Conservation (phyloP, 23 red algal species). For the Chondrus crispus region DNA sequence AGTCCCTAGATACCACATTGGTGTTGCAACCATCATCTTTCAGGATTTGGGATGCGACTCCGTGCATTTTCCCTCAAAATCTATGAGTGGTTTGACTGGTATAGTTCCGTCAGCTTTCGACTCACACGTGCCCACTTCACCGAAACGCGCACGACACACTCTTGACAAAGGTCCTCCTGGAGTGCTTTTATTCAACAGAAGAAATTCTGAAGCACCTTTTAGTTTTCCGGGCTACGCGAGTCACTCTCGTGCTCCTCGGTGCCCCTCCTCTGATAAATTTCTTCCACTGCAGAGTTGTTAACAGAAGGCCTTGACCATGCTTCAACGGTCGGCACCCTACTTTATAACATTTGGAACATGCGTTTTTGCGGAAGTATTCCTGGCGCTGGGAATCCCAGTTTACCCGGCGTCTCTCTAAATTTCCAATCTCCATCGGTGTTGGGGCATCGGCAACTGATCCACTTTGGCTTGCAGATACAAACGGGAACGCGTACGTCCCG, state of each 20-base stretch:
- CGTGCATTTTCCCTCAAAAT: not conserved
- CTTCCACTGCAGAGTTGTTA: not conserved
- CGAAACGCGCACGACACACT: too few relatives aligned
- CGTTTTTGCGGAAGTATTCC: not conserved
- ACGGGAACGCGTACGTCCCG: too few relatives aligned
- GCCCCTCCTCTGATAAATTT: not conserved
- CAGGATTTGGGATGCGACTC: not conserved
- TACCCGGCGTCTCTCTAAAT: not conserved
- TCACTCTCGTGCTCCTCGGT: not conserved
- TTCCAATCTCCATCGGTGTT: not conserved
- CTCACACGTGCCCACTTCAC: too few relatives aligned
- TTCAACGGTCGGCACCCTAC: not conserved
- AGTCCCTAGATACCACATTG: constrained; percentile 11
- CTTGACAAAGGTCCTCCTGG: not conserved
- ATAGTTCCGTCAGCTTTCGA: too few relatives aligned
- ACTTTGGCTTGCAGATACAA: not conserved
- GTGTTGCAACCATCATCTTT: constrained; percentile 44
- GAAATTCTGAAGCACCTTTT: not conserved
- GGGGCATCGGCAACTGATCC: not conserved
- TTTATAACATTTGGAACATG: not conserved
- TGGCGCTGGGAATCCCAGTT: not conserved
- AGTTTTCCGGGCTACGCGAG: not conserved
- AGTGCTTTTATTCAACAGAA: constrained; percentile 24
- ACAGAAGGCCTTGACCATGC: not conserved
- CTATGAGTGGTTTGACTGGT: too few relatives aligned